Evolutionary conservation across 768 basidiomycete genomes (phyloP).

Genomic region (Trametes elegans): DNA sequence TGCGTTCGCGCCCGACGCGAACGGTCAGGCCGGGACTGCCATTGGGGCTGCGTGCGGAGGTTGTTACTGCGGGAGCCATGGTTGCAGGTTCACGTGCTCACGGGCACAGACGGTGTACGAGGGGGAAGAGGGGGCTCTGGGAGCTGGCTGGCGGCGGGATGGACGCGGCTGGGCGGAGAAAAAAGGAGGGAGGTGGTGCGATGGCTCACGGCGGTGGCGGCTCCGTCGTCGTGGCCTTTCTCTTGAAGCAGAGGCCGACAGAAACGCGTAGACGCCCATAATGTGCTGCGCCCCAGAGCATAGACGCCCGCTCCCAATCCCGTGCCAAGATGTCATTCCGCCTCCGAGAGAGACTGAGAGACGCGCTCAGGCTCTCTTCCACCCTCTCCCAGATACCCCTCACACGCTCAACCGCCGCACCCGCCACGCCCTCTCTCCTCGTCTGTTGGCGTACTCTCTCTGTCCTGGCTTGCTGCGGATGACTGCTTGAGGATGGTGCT

Average conservation of each 20-base stretch:
- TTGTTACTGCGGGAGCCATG: slow-evolving; percentile 12
- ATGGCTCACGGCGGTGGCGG: neutral
- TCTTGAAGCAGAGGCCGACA: slow-evolving; percentile 1
- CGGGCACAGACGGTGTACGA: neutral
- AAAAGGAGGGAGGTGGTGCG: slow-evolving; percentile 1
- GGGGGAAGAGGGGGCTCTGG: neutral
- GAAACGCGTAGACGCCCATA: slow-evolving; percentile 12
- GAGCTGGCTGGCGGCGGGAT: neutral
- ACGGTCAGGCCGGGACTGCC: slow-evolving; percentile 20
- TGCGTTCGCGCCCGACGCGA: slow-evolving; percentile 33
- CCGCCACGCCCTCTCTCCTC: neutral
- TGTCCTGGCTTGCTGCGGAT: neutral
- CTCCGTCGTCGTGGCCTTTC: slow-evolving; percentile 19
- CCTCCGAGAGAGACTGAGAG: neutral
- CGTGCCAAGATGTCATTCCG: slow-evolving; percentile 11
- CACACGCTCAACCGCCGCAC: neutral
- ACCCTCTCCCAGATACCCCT: neutral
- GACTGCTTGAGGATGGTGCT: slow-evolving; percentile 34
- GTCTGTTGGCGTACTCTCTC: neutral
- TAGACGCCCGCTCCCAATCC: slow-evolving; percentile 3
- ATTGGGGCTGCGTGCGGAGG: slow-evolving; percentile 15
- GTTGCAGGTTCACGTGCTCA: neutral
- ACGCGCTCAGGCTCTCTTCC: neutral
- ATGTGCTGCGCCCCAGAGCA: neutral
- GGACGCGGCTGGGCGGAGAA: neutral